Evolutionary conservation across 257 asterid genomes (phyloP).

Genomic region (Nicotiana sylvestris): DNA sequence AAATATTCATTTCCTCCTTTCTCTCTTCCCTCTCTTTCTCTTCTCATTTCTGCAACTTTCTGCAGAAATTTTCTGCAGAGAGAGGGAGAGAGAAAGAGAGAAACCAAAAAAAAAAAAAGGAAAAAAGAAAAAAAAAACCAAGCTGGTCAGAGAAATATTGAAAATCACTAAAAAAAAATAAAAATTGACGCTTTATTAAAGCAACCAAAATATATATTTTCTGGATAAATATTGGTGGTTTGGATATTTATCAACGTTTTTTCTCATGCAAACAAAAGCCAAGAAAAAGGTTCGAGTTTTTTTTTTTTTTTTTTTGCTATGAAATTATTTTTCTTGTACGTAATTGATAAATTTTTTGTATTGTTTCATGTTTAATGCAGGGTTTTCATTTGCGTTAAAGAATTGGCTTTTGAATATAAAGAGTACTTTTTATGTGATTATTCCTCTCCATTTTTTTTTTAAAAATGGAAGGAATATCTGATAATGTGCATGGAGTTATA

Average conservation of each 20-base stretch:
- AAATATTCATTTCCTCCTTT: background rate
- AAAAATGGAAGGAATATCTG: conserved; percentile 32
- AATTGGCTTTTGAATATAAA: background rate
- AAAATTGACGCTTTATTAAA: background rate
- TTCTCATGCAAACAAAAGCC: background rate
- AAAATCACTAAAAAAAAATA: background rate
- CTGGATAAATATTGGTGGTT: background rate
- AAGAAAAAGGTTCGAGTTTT: background rate
- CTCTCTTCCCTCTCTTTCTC: background rate
- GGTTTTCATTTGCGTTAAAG: background rate
- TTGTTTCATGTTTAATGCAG: background rate
- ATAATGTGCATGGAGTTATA: conserved; percentile 29
- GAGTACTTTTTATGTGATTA: background rate
- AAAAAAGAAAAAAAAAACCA: background rate
- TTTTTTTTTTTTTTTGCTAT: background rate
- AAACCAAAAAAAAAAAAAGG: background rate
- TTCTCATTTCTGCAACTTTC: background rate
- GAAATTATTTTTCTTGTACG: background rate
- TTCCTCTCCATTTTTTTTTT: conserved; percentile 15
- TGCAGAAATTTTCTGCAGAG: background rate
- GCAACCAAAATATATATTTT: background rate
- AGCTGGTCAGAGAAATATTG: background rate
- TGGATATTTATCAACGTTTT: background rate
- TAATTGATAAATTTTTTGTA: background rate
- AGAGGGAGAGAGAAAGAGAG: conserved; percentile 8